phyloP scores from a whole-genome alignment of 768 basidiomycete genomes.

The Coprinopsis sp. region DNA sequence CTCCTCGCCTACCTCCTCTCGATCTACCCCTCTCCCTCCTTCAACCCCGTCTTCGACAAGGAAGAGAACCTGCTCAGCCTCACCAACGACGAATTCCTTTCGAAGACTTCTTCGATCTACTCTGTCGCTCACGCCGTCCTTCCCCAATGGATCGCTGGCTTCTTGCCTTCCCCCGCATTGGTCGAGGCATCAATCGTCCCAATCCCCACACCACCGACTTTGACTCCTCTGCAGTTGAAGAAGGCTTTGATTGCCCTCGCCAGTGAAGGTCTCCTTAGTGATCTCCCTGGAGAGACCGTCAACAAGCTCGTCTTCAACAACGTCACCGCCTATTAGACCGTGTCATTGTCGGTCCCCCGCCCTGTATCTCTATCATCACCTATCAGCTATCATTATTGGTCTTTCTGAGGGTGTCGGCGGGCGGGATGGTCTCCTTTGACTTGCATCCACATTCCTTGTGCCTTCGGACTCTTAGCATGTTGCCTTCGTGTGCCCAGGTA shows the following conservation, averaged over 20 bases:
- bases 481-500: background rate
- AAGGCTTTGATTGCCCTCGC: slow-evolving; percentile 61
- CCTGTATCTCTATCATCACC: background rate
- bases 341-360: background rate
- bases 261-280: slow-evolving; percentile 43
- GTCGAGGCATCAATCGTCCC: slow-evolving; percentile 40
- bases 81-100: slow-evolving; percentile 29
- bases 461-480: background rate
- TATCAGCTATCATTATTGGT: background rate
- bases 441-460: too few species aligned
- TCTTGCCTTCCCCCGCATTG: slow-evolving; percentile 51
- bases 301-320: slow-evolving; percentile 85
- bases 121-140: slow-evolving; percentile 49
- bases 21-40: slow-evolving; percentile 67
- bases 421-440: background rate
- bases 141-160: slow-evolving; percentile 52
- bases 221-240: slow-evolving; percentile 77
- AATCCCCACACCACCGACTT: slow-evolving; percentile 32
- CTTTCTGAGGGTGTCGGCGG: background rate
- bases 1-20: slow-evolving; percentile 90
- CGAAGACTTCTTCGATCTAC: slow-evolving; percentile 35
- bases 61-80: slow-evolving; percentile 33
- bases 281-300: slow-evolving; percentile 49
- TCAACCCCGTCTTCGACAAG: slow-evolving; percentile 46
- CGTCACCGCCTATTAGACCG: slow-evolving; percentile 36